Percentiles rank a stretch among this genome's conserved stretches.
Evolutionary conservation across 179 eudicot genomes (phyloP).

Genomic region (Spinacia oleracea): DNA sequence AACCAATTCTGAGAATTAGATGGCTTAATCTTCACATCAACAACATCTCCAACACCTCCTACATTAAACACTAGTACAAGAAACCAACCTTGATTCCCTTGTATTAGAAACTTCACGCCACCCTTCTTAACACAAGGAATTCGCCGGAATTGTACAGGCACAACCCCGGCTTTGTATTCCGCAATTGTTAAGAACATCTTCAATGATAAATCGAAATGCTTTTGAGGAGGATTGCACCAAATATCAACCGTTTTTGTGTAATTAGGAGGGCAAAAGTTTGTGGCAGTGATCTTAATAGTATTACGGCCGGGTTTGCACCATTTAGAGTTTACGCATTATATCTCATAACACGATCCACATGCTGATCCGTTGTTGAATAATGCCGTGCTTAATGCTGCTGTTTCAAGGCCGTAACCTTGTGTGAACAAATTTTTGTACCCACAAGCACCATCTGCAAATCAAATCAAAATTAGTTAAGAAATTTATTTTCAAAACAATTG

Average conservation of each 20-base stretch:
- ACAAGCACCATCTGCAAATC: conserved; percentile 36
- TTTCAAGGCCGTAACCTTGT: conserved; percentile 40
- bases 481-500: not conserved
- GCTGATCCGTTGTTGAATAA: conserved; percentile 30
- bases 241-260: conserved; percentile 26
- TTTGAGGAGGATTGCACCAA: conserved; percentile 41
- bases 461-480: conserved; percentile 1
- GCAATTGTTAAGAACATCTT: conserved; percentile 25
- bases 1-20: conserved; percentile 2
- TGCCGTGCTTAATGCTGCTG: conserved; percentile 43
- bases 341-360: conserved; percentile 40
- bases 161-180: conserved; percentile 24
- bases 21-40: conserved; percentile 15
- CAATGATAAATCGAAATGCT: conserved; percentile 31
- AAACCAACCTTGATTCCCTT: conserved; percentile 24
- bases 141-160: conserved; percentile 22
- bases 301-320: conserved; percentile 22
- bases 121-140: conserved; percentile 22
- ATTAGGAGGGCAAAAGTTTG: conserved; percentile 41
- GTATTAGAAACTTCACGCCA: conserved; percentile 21
- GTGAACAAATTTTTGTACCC: conserved; percentile 30
- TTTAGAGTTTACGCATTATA: conserved; percentile 28
- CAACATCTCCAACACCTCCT: conserved; percentile 25
- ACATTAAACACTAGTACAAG: conserved; percentile 25
- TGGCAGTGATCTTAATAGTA: conserved; percentile 30